Conservation (phyloP, 2,329 filamentous ascomycete species). For the Ceratocystiopsis minuta region DNA sequence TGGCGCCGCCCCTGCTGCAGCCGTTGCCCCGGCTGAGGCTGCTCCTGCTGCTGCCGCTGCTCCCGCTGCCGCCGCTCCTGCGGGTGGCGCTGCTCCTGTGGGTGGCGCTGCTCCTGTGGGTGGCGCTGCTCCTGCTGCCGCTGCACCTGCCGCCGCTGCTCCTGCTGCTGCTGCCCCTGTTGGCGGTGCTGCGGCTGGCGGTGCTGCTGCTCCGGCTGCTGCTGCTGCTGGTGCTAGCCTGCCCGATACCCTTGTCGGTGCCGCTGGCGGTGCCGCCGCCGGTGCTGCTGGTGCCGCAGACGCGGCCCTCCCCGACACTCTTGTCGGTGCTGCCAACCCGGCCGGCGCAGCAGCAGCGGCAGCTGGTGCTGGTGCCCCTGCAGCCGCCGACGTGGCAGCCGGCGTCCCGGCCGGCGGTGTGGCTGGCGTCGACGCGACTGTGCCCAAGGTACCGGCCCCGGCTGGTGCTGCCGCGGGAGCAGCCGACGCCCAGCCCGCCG, state of each 20-base stretch:
- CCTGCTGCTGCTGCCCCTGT: not conserved
- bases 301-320: no score
- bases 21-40: not conserved
- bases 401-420: not conserved
- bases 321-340: not conserved
- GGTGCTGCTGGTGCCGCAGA: not conserved
- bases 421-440: not conserved
- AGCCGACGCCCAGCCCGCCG: no score
- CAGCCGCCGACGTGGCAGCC: not conserved
- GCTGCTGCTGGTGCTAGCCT: conserved; percentile 1
- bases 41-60: conserved; percentile 17
- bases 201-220: not conserved
- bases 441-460: not conserved
- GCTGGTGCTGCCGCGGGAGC: no score
- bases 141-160: not conserved
- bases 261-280: not conserved
- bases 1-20: not conserved
- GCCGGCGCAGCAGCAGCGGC: not conserved
- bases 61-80: conserved; percentile 2
- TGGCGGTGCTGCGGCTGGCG: not conserved
- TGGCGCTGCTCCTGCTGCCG: not conserved
- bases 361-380: not conserved
- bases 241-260: no score
- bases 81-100: not conserved
- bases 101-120: conserved; percentile 1